A percentile compares a stretch with the other conserved stretches of the same genome.
phyloP scores from a whole-genome alignment of 176 grass and related monocot genomes.

The Puccinellia tenuiflora region DNA sequence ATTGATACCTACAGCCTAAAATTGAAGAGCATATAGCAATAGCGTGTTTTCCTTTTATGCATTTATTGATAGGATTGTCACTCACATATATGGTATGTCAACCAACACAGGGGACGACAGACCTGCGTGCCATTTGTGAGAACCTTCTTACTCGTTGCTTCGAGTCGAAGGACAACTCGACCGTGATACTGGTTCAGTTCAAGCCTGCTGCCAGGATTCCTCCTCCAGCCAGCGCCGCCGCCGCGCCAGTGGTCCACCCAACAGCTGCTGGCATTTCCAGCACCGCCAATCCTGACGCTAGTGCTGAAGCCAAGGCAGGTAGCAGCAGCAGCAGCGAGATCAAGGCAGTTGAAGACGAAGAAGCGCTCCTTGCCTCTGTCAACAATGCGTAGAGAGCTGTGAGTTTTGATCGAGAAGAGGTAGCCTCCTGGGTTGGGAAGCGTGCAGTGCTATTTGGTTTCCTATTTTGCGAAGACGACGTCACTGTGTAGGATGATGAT shows the following conservation, averaged over 20 bases:
- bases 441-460: background rate
- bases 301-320: background rate
- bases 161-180: background rate
- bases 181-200: conserved; percentile 24
- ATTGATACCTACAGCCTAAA: background rate
- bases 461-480: background rate
- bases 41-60: background rate
- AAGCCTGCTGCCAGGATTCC: background rate
- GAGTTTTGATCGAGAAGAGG: background rate
- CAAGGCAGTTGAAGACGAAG: background rate
- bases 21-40: background rate
- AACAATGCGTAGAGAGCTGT: background rate
- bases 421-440: background rate
- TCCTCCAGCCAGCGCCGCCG: too few species aligned
- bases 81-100: background rate
- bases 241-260: background rate
- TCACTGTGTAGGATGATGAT: background rate
- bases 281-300: background rate
- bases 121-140: background rate
- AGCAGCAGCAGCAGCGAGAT: background rate
- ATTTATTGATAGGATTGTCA: background rate
- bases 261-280: background rate
- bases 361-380: background rate
- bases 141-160: background rate
- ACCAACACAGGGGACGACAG: background rate